Base-by-base conservation (phyloP, 257 asterid genomes). In the Solanum peruvianum region DNA sequence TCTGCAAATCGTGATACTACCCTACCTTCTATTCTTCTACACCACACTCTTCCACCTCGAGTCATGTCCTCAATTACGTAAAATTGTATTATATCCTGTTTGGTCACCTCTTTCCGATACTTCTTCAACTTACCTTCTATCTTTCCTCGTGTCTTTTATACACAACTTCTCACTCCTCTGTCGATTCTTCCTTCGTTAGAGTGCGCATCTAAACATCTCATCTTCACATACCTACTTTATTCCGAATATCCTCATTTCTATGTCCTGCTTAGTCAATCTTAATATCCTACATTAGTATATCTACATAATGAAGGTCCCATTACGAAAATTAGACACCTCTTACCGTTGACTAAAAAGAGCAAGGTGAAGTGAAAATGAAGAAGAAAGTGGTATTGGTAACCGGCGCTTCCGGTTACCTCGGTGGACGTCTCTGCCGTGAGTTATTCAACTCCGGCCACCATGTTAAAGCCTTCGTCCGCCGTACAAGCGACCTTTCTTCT, bases 371-470 rank as follows among this genome's bases (percentile, higher is more conserved):
- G 42, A 41, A 62, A 16, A 93, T 89, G 97, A 90, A 87, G 93
- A 93, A 95, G 90, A 92, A 88, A 64, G 92, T 91, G 2, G 29
- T 80, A 60, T 75, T 95, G 92, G 98, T 96, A 41, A 96, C 99
- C 87, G 99, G 99, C 66, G 98, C 99, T 77, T 93, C 99, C 89
- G 98, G 99, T 86, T 96, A 90, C 91, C 87, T 96, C 47, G 99
- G 99, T n/a, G 98, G 98, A 10, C 89, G 99, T 12, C 98, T 96
- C 45, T 95, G 98, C 92, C 93, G 89, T 91, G 92, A 92, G 78
- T 93, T 96, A 3, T 88, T 96, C 92, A 64, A 91, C 69, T 91
- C 90, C 56, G 98, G 98, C 85, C 90, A 93, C 94, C 87, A 88
- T 91, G 98, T 95, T 13, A 94, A 87, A 90, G 98, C 98, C 69